Evolutionary conservation across 2,329 filamentous ascomycete species (phyloP).

Genomic region (Hypoxylon rubiginosum): DNA sequence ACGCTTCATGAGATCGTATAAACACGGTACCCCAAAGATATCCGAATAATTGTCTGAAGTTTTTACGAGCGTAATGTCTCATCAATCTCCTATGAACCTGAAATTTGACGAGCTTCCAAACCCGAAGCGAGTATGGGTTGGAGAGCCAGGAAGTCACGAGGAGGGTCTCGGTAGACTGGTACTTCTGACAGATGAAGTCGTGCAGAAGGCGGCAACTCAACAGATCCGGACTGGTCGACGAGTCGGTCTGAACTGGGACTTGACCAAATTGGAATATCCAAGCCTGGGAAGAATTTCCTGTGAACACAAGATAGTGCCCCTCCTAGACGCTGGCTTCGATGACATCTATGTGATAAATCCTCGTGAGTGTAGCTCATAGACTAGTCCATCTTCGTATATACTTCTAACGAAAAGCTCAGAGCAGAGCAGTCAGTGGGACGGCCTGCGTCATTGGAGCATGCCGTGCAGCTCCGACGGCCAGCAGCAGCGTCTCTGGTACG

Average conservation of each 20-base stretch:
- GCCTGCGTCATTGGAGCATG: slow-evolving; percentile 61
- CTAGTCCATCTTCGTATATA: too few species aligned
- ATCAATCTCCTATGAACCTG: slow-evolving; percentile 8
- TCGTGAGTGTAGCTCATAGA: slow-evolving; percentile 49
- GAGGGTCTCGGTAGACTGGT: slow-evolving; percentile 66
- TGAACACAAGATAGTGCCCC: slow-evolving; percentile 63
- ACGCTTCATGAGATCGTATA: neutral
- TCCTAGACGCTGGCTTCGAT: slow-evolving; percentile 63
- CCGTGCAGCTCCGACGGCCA: slow-evolving; percentile 39
- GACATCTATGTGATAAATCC: slow-evolving; percentile 65
- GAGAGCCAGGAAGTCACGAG: slow-evolving; percentile 59
- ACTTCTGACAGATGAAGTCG: slow-evolving; percentile 65
- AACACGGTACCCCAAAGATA: too few species aligned
- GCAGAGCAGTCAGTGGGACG: slow-evolving; percentile 66
- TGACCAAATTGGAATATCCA: slow-evolving; percentile 68
- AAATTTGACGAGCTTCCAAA: slow-evolving; percentile 62
- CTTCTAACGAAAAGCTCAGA: slow-evolving; percentile 45
- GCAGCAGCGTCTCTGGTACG: slow-evolving; percentile 61
- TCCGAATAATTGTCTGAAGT: too few species aligned
- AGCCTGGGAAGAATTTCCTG: slow-evolving; percentile 66
- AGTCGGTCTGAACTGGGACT: slow-evolving; percentile 67
- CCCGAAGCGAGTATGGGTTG: slow-evolving; percentile 62
- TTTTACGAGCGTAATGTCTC: too few species aligned
- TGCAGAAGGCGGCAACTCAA: slow-evolving; percentile 61
- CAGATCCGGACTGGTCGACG: slow-evolving; percentile 66